Evolutionary conservation across 1,284 basidiomycete genomes (phyloP).

Genomic region (Termitomyces sp.): DNA sequence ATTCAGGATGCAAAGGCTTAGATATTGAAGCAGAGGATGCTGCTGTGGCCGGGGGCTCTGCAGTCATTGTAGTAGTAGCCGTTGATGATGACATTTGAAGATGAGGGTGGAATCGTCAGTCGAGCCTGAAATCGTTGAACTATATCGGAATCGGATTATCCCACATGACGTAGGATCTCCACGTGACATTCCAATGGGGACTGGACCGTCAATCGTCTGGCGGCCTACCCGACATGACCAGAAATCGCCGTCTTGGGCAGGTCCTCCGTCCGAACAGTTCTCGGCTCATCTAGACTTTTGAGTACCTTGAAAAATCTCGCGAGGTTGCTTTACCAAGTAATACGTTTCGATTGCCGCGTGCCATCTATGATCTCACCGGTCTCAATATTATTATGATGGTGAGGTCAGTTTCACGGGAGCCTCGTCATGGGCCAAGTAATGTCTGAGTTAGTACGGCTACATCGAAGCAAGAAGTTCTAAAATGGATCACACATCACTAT

Average conservation of each 20-base stretch:
- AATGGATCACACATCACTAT: neutral
- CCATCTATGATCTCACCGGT: neutral
- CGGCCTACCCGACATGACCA: neutral
- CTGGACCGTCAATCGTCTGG: too few species aligned
- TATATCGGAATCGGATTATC: constrained; percentile 14
- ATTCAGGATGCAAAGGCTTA: neutral
- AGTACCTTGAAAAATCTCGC: neutral
- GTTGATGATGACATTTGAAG: constrained; percentile 2
- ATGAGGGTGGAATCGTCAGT: neutral
- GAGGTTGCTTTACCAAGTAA: neutral
- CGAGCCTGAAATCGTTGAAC: neutral
- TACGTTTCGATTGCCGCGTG: neutral
- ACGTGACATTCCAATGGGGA: constrained; percentile 2
- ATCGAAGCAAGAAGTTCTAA: neutral
- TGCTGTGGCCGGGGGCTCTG: neutral
- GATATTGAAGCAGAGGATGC: neutral
- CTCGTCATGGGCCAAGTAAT: neutral
- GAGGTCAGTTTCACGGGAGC: neutral
- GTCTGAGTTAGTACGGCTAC: neutral
- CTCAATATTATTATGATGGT: neutral
- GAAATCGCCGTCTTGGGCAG: neutral
- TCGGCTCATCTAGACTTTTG: too few species aligned
- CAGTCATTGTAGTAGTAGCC: neutral
- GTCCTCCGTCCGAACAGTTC: neutral
- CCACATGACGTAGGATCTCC: constrained; percentile 13